Conservation (phyloP, 495 filamentous ascomycete species). For the Cercophora sp. region DNA sequence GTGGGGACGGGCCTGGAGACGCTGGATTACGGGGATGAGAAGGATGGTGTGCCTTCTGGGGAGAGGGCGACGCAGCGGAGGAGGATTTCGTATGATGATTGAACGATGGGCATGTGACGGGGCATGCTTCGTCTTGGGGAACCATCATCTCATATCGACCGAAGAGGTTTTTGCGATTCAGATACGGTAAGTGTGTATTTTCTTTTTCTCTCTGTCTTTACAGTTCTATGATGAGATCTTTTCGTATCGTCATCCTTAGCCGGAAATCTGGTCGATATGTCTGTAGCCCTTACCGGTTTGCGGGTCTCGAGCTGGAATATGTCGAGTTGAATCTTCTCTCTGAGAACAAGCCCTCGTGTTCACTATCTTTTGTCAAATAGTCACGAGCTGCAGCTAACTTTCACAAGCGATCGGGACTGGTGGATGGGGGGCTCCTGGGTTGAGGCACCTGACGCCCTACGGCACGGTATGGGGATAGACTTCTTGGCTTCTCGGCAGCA, state of each 20-base stretch:
- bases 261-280: conserved; percentile 40
- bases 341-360: conserved; percentile 37
- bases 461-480: too few species aligned
- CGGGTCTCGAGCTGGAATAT: conserved; percentile 34
- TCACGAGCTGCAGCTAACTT: too few species aligned
- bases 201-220: conserved; percentile 11
- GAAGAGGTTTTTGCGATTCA: too few species aligned
- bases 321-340: conserved; percentile 64
- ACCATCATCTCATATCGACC: too few species aligned
- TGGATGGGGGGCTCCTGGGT: too few species aligned
- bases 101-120: too few species aligned
- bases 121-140: too few species aligned
- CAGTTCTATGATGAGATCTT: conserved; percentile 55
- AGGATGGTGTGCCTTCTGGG: conserved; percentile 15
- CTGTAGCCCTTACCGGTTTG: conserved; percentile 22
- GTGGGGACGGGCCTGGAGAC: conserved; percentile 48
- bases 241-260: conserved; percentile 68
- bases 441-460: too few species aligned
- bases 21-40: conserved; percentile 50
- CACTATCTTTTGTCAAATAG: too few species aligned
- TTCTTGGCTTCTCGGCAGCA: too few species aligned
- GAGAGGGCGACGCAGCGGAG: conserved; percentile 35
- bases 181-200: conserved; percentile 9
- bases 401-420: too few species aligned
- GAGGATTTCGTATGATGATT: conserved; percentile 49